These are phyloP conservation scores for Selaginella tamariscina DNA, from an alignment of 75 land plant species.

Conservation along the genomic window DNA sequence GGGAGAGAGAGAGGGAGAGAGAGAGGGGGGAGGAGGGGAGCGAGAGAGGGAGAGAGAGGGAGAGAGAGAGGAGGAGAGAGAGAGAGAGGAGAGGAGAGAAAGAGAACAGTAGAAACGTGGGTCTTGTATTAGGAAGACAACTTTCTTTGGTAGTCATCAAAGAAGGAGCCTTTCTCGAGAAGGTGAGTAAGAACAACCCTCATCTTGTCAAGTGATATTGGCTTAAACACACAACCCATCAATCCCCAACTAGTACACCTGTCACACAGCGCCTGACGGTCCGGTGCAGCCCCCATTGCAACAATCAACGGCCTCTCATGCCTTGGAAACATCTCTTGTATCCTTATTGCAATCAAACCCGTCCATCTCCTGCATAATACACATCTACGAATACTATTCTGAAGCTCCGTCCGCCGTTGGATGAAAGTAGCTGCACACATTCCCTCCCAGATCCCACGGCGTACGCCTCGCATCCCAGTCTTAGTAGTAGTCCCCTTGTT, in stretches of 20 bases:
- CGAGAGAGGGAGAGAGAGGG: too few species aligned
- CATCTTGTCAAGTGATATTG: constrained; percentile 66
- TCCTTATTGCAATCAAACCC: constrained; percentile 49
- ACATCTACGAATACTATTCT: constrained; percentile 53
- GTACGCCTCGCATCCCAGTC: background rate
- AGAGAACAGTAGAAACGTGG: too few species aligned
- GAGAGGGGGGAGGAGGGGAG: too few species aligned
- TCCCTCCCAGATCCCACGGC: background rate
- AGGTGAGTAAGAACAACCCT: constrained; percentile 43
- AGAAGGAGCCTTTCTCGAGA: constrained; percentile 33
- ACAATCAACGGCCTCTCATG: constrained; percentile 57
- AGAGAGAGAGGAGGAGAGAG: too few species aligned
- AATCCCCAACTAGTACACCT: constrained; percentile 50
- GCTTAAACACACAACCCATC: constrained; percentile 53
- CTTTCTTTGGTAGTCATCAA: background rate
- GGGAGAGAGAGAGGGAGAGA: too few species aligned
- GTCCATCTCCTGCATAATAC: constrained; percentile 49
- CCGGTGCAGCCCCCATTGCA: constrained; percentile 52
- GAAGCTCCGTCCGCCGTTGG: constrained; percentile 30
- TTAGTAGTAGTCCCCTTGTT: background rate
- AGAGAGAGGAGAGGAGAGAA: too few species aligned
- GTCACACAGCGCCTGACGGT: constrained; percentile 41
- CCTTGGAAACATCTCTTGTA: constrained; percentile 37
- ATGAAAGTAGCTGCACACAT: constrained; percentile 12
- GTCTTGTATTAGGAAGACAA: background rate